phyloP scores from a whole-genome alignment of 1,284 basidiomycete genomes.

The Boletus mariae region DNA sequence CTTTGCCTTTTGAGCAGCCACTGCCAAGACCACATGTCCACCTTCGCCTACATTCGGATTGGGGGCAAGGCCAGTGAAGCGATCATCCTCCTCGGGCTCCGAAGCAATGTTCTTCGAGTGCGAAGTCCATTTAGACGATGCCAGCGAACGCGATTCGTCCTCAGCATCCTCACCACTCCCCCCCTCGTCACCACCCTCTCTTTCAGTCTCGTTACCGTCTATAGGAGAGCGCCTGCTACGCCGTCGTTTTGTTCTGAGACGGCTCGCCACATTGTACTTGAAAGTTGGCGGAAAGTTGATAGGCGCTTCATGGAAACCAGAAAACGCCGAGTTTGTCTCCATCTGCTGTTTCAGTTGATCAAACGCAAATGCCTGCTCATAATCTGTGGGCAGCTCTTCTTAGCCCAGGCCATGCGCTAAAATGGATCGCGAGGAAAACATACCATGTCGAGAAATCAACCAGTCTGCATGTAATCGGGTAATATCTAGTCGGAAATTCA shows the following conservation, averaged over 20 bases:
- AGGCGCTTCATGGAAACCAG: slow-evolving; percentile 66
- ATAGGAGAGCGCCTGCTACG: slow-evolving; percentile 35
- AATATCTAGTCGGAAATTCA: slow-evolving; percentile 75
- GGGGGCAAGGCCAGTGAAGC: slow-evolving; percentile 29
- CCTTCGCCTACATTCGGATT: slow-evolving; percentile 26
- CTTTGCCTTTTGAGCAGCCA: slow-evolving; percentile 56
- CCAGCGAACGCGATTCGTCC: slow-evolving; percentile 48
- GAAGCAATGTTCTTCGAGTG: slow-evolving; percentile 40
- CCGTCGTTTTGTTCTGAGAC: slow-evolving; percentile 40
- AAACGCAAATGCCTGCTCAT: slow-evolving; percentile 70
- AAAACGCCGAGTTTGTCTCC: slow-evolving; percentile 54
- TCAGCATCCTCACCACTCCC: slow-evolving; percentile 34
- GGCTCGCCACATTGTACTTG: slow-evolving; percentile 75
- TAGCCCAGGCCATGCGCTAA: neutral
- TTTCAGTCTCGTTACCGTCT: slow-evolving; percentile 33
- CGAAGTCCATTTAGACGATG: slow-evolving; percentile 49
- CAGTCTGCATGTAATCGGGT: slow-evolving; percentile 74
- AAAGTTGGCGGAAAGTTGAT: slow-evolving; percentile 81
- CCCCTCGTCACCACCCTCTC: slow-evolving; percentile 27
- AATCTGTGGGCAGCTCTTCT: slow-evolving; percentile 42
- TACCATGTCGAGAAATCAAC: slow-evolving; percentile 57
- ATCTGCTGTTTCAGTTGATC: slow-evolving; percentile 78
- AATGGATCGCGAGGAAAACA: neutral
- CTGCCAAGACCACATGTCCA: slow-evolving; percentile 41
- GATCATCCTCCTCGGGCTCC: slow-evolving; percentile 44